Conservation (phyloP, 768 basidiomycete genomes). For the Hydnomerulius pinastri region DNA sequence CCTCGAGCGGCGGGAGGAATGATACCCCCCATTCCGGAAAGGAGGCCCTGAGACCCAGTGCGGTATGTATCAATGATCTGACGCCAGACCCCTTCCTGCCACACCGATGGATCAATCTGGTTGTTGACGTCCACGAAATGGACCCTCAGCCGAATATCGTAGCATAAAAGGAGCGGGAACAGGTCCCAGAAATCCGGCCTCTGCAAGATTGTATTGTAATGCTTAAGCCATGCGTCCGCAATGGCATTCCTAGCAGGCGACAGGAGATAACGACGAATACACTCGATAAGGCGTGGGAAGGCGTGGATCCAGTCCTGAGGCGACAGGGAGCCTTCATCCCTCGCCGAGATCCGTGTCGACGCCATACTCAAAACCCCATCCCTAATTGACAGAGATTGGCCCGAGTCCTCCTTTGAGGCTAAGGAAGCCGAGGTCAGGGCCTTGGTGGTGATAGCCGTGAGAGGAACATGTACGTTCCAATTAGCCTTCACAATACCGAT, state of each 20-base stretch:
- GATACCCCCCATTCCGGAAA: background rate
- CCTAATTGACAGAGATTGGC: background rate
- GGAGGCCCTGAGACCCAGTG: background rate
- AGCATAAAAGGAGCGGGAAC: background rate
- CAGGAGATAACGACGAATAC: background rate
- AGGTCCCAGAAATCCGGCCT: background rate
- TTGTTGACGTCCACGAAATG: background rate
- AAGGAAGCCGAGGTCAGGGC: background rate
- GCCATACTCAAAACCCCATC: background rate
- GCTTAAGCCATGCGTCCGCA: background rate
- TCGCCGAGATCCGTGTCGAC: background rate
- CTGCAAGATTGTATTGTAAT: background rate
- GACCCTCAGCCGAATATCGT: background rate
- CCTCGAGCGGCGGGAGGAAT: background rate
- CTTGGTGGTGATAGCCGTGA: background rate
- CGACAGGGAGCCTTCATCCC: background rate
- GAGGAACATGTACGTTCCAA: background rate
- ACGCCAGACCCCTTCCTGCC: background rate
- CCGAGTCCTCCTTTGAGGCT: background rate
- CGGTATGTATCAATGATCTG: background rate
- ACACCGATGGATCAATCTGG: background rate
- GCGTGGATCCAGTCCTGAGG: background rate
- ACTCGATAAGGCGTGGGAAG: background rate
- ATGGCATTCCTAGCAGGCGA: background rate
- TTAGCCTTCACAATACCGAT: background rate